These are phyloP conservation scores for Pleurotus cornucopiae DNA, from an alignment of 768 basidiomycete genomes.

Conservation along the genomic window DNA sequence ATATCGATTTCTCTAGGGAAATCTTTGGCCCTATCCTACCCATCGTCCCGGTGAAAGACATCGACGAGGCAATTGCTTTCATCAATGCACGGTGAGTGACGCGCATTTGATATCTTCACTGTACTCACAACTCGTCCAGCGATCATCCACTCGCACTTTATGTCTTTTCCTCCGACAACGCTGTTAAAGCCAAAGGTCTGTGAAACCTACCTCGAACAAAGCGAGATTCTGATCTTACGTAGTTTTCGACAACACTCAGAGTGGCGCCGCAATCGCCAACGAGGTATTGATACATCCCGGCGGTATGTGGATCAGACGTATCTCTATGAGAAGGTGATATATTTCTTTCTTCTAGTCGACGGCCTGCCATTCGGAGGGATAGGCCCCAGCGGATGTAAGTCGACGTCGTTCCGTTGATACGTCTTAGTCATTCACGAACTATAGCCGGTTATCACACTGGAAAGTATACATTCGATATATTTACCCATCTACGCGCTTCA, in stretches of 20 bases:
- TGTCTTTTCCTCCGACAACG: conserved; percentile 61
- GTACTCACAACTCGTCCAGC: conserved; percentile 25
- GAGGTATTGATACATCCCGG: conserved; percentile 62
- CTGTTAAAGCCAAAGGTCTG: conserved; percentile 59
- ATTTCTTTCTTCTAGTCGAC: conserved; percentile 30
- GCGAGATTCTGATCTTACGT: background rate
- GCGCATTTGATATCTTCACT: background rate
- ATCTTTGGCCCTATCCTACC: conserved; percentile 83
- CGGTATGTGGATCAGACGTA: conserved; percentile 31
- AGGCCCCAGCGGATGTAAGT: conserved; percentile 69
- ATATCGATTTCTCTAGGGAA: conserved; percentile 42
- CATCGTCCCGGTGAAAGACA: conserved; percentile 62
- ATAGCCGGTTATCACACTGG: conserved; percentile 70
- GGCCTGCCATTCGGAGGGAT: conserved; percentile 74
- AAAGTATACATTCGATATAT: conserved; percentile 71
- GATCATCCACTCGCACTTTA: conserved; percentile 77
- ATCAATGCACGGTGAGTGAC: conserved; percentile 51
- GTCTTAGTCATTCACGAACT: background rate
- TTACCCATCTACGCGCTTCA: conserved; percentile 69
- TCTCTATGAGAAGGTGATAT: too few relatives aligned
- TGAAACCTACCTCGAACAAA: background rate
- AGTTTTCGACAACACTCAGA: conserved; percentile 71
- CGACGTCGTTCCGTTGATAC: background rate
- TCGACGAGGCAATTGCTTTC: conserved; percentile 70
- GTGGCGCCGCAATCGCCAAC: conserved; percentile 68